Conservation (phyloP, 495 filamentous ascomycete genomes). For the Glutinoglossum americanum region DNA sequence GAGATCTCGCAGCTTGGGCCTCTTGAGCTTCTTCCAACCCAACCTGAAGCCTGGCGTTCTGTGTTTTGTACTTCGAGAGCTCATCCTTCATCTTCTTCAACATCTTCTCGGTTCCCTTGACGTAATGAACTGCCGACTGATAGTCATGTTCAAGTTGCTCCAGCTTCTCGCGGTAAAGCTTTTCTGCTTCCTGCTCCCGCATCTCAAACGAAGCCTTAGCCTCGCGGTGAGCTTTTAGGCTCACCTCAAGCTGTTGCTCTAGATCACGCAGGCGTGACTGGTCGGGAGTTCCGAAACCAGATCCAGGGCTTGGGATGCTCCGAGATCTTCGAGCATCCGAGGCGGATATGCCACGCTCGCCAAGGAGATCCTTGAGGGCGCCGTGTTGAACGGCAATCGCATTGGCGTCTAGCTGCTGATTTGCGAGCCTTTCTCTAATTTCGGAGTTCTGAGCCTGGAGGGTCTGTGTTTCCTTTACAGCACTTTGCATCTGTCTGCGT, state of each 20-base stretch:
- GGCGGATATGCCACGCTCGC: conserved; percentile 56
- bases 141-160: conserved; percentile 89
- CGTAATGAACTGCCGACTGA: conserved; percentile 97
- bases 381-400: conserved; percentile 78
- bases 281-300: conserved; percentile 59
- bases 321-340: conserved; percentile 34
- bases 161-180: conserved; percentile 75
- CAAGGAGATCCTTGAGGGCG: conserved; percentile 77
- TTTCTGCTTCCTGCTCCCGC: conserved; percentile 64
- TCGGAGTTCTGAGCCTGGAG: conserved; percentile 59
- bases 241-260: conserved; percentile 69
- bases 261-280: conserved; percentile 64
- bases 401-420: conserved; percentile 71
- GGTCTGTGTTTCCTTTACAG: conserved; percentile 56
- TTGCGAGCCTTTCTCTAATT: conserved; percentile 53
- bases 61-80: conserved; percentile 63
- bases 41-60: conserved; percentile 62
- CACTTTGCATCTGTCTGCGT: conserved; percentile 67
- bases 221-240: conserved; percentile 62
- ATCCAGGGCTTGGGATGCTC: conserved; percentile 36
- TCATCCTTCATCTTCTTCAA: conserved; percentile 97
- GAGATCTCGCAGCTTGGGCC: conserved; percentile 14
- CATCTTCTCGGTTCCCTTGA: conserved; percentile 98
- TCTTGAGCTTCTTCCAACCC: conserved; percentile 40
- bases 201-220: conserved; percentile 51